phyloP scores from a whole-genome alignment of 441 rosid species.

The Bruguiera hainesii region DNA sequence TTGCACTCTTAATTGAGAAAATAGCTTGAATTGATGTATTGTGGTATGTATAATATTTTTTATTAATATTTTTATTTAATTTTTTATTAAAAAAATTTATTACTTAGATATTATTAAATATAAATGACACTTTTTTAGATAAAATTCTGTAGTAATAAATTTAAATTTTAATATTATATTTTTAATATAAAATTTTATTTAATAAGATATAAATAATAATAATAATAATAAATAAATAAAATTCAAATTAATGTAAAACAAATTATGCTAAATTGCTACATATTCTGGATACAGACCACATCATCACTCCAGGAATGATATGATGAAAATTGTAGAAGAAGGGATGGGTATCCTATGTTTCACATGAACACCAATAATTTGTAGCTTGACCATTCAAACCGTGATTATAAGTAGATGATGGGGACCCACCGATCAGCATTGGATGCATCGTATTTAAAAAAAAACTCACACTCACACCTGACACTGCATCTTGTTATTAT shows the following conservation, averaged over 20 bases:
- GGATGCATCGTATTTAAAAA: constrained; percentile 17
- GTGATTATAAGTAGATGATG: constrained; percentile 29
- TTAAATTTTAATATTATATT: no score
- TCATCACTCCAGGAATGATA: neutral
- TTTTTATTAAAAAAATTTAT: no score
- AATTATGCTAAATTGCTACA: no score
- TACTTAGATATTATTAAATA: no score
- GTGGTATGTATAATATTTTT: no score
- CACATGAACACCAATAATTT: constrained; percentile 41
- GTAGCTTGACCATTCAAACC: constrained; percentile 52
- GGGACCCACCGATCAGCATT: constrained; percentile 28
- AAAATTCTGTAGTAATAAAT: no score
- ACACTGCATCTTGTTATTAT: neutral
- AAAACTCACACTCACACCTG: constrained; percentile 15
- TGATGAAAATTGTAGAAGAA: neutral
- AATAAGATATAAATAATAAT: neutral
- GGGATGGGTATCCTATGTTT: constrained; percentile 42
- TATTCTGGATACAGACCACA: no score
- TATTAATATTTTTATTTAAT: no score
- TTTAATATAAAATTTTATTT: neutral
- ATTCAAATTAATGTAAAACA: no score
- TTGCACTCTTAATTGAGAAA: no score
- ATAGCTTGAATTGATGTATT: no score
- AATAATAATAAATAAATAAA: neutral
- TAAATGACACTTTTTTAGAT: no score